phyloP scores from a whole-genome alignment of 2,329 filamentous ascomycete species.

The Penicillium olsonii region DNA sequence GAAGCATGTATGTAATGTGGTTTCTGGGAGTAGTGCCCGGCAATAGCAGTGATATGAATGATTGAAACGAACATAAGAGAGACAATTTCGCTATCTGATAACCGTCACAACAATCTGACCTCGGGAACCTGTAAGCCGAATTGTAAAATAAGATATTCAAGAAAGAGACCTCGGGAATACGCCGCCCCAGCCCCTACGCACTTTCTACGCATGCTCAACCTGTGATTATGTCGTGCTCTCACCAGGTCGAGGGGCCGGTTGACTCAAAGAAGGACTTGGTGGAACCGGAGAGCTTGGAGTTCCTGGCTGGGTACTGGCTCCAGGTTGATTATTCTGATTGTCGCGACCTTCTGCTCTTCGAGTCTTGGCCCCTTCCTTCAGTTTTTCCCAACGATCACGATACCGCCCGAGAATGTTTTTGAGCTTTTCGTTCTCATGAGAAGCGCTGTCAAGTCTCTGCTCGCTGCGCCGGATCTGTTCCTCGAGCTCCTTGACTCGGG shows the following conservation, averaged over 20 bases:
- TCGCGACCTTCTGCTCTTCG: slow-evolving; percentile 32
- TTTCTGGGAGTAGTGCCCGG: too few species aligned
- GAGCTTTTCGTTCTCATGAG: slow-evolving; percentile 62
- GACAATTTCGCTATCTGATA: too few species aligned
- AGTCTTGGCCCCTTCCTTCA: slow-evolving; percentile 64
- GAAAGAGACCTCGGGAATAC: too few species aligned
- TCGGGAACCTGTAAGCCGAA: too few species aligned
- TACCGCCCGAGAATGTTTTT: slow-evolving; percentile 58
- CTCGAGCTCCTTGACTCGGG: slow-evolving; percentile 66
- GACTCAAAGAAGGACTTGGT: not conserved
- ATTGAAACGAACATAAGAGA: too few species aligned
- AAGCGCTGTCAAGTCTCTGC: slow-evolving; percentile 65
- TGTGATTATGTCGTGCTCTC: not conserved
- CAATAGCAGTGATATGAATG: too few species aligned
- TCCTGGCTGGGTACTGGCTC: slow-evolving; percentile 11
- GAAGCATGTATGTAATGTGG: too few species aligned
- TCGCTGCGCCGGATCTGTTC: slow-evolving; percentile 61
- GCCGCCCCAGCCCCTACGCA: too few species aligned
- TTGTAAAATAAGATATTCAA: too few species aligned
- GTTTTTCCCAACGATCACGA: slow-evolving; percentile 66
- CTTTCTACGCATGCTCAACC: not conserved
- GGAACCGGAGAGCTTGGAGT: slow-evolving; percentile 11
- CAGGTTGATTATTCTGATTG: slow-evolving; percentile 10
- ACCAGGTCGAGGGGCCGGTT: not conserved
- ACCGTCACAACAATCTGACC: too few species aligned